Conservation (phyloP, 225 moss, liverwort and hornwort genomes). For the Climacium dendroides region DNA sequence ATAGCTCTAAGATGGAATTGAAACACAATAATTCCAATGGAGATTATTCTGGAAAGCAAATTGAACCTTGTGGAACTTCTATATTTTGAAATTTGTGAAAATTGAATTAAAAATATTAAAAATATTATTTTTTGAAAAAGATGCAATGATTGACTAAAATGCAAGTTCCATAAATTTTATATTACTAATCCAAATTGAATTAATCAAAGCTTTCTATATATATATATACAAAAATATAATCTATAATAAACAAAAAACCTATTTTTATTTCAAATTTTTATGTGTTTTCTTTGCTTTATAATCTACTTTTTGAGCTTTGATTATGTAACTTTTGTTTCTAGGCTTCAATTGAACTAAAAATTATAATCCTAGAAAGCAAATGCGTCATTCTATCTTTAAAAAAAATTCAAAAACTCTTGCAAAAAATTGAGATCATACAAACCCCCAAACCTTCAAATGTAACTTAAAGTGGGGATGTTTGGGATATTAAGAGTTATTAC, state of each 20-base stretch:
- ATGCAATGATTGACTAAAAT: neutral
- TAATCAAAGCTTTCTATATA: neutral
- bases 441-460: neutral
- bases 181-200: neutral
- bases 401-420: neutral
- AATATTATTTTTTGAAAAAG: too few relatives aligned
- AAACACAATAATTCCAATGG: neutral
- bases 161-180: neutral
- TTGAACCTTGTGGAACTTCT: neutral
- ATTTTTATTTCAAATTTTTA: neutral
- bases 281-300: neutral
- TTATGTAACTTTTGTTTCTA: neutral
- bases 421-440: neutral
- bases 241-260: fast-evolving
- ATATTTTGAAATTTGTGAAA: neutral
- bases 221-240: neutral
- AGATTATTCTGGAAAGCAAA: neutral
- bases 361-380: neutral
- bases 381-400: neutral
- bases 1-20: neutral
- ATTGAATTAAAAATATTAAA: neutral
- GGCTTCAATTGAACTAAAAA: fast-evolving
- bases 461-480: neutral
- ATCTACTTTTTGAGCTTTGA: fast-evolving
- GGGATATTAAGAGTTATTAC: neutral